These are phyloP conservation scores for Marasmius oreades DNA, from an alignment of 1,284 basidiomycete species.

Conservation along the genomic window DNA sequence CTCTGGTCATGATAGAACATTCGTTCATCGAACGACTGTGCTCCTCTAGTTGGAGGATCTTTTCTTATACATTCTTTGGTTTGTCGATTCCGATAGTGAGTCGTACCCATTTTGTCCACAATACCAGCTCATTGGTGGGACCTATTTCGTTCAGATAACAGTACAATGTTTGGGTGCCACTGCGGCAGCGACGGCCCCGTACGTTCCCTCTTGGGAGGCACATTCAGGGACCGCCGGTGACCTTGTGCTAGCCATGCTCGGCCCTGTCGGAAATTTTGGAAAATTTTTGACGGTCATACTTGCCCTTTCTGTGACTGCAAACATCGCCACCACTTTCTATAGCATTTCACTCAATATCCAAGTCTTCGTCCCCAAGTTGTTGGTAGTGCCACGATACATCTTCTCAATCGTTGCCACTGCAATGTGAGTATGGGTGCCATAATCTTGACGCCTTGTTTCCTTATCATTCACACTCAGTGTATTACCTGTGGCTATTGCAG, in stretches of 20 bases:
- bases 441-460: background rate
- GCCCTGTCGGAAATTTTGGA: slow-evolving; percentile 70
- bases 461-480: slow-evolving; percentile 24
- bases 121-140: background rate
- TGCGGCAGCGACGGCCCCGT: slow-evolving; percentile 51
- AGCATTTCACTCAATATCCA: slow-evolving; percentile 82
- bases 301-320: slow-evolving; percentile 77
- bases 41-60: slow-evolving; percentile 56
- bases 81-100: slow-evolving; percentile 67
- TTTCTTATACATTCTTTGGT: slow-evolving; percentile 74
- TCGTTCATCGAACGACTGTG: slow-evolving; percentile 1
- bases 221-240: slow-evolving; percentile 60
- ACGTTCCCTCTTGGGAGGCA: slow-evolving; percentile 66
- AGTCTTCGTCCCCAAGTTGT: slow-evolving; percentile 67
- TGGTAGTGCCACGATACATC: slow-evolving; percentile 77
- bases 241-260: slow-evolving; percentile 73
- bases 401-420: slow-evolving; percentile 82
- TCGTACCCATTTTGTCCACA: background rate
- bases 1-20: background rate
- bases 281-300: slow-evolving; percentile 86
- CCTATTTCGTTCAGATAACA: slow-evolving; percentile 33
- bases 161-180: slow-evolving; percentile 79
- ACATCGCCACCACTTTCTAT: slow-evolving; percentile 84
- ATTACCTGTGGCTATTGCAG: slow-evolving; percentile 64
- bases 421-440: slow-evolving; percentile 48